Evolutionary conservation across 2,329 filamentous ascomycete genomes (phyloP), one percentile per base, ranked within the genome.

Genomic region (Thelonectria rubi): DNA sequence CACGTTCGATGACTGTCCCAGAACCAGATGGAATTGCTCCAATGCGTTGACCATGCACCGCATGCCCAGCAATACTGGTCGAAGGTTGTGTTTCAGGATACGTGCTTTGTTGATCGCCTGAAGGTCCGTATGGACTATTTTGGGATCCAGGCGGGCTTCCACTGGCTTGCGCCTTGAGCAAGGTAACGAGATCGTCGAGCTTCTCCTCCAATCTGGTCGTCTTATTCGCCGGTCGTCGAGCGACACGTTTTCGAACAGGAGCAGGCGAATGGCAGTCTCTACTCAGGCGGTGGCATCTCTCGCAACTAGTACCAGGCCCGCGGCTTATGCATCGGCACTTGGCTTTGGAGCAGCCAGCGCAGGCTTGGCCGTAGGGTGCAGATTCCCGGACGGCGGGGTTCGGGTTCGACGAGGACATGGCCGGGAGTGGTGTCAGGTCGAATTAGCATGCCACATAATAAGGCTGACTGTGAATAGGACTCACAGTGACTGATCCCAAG

Each of bases 271-370:
- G 68, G 56, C 80, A 81, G 55, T 77, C 75, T 64, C 76, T 78
- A 15, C 71, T 72, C 2, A 81, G 68, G 11, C 79, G 78, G 58
- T 75, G 67, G 40, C 80, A 82, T 40, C 80, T 78, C 53, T 79
- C 75, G 55, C 76, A 78, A 18, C 43, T 62, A 14, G 65, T 56
- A 8, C 73, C 74, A 12, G 47, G 65, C 5, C 66, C 66, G 17
- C 74, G 69, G 26, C 76, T 65, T 8, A 80, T 74, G 65, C 79
- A 81, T 69, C 77, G 77, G 69, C 78, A 80, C 58, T 81, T 81
- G 34, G 79, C 78, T 51, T 75, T 78, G 56, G 76, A 74, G 65
- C 79, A 81, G 50, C 76, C 77, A 42, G 70, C 66, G 57, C 79
- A 81, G 17, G 79, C 77, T 20, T 77, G 74, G 37, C 78, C 78